Evolutionary conservation across 225 moss, liverwort and hornwort genomes (phyloP), one percentile per base, ranked within the genome.

Genomic region (Pseudoscleropodium purum): DNA sequence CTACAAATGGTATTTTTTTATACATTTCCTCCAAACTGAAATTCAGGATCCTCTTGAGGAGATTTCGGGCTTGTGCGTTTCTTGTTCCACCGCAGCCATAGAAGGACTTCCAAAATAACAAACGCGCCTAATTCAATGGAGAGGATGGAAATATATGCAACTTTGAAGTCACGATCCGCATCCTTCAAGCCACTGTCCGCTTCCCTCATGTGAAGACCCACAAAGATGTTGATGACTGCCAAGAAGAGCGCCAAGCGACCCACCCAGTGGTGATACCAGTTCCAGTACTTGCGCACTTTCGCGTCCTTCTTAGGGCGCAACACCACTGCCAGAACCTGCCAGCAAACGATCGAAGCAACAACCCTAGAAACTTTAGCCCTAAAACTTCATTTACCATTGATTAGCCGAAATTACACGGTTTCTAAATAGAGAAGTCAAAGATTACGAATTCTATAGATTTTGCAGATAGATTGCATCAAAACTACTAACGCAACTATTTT

Each of bases 211-310:
- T 93, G 68, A 45, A 98, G 90, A 33, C 97, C 97, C 56, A 93
- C 45, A 37, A 95, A 98, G 79, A 98, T 92, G 89, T 98, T 96
- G 89, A 93, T 19, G 4, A 88, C 93, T 5, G 92, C 96, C 26
- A 98, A 23, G 70, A 95, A 60, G 29, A 95, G 90, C 51, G 93
- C 95, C 74, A 92, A 36, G 66, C 96, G 94, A 51, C 97, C 97
- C 43, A 91, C 83, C 96, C 94, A 92, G 39, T 90, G 90, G 45
- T 98, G 97, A 59, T 92, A 96, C 93, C 95, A 96, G 90, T 95
- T 96, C 97, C 97, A 98, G 47, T 90, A 96, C 82, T 92, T 91
- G 81, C 97, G 95, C 79, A 93, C 84, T 88, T 96, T 98, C 8
- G 95, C 92, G 70, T 95, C 96, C 91, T 90, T 94, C 61, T 96